Base-by-base conservation (phyloP, 345 rosid genomes). In the Schrenkiella parvula region DNA sequence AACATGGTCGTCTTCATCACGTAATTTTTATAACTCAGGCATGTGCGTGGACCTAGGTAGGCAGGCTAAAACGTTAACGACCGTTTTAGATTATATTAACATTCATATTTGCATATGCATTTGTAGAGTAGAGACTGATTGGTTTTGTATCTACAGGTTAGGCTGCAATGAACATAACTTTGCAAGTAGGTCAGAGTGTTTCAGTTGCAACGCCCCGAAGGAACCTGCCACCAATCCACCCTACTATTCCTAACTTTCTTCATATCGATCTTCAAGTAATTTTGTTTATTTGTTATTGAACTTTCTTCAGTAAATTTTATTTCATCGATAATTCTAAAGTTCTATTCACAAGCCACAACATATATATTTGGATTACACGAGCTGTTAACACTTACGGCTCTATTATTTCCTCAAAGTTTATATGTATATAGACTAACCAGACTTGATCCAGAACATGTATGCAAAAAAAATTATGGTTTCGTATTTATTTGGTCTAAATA, bases 151-250 rank as follows among this genome's bases (percentile, higher is more conserved):
- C 8, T 8, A 22, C 75, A 90, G 98, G 85, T 14, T 81, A 54
- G 97, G 92, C 4, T 93, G 97, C 80, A 88, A 91, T 19, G 92
- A 86, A 74, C 98, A 93, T 70, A 93, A 93, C 82, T 93, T 91
- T 31, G 98, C 98, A 8, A 93, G 90, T 79, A 82, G 98, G 72
- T 91, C 70, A 66, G 95, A 93, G 74, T 91, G 98, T 60, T 93
- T 89, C 80, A 81, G 88, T 71, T 93, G 98, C 90, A 89, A 84
- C 77, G 95, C 97, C 1, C 97, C 96, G 15, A 85, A 90, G 73
- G 97, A 90, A 34, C 61, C 74, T 52, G 53, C 72, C 65, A 72
- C 28, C 65, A 81, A 71, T 43, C 67, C 70, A 66, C 79, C 83
- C n/a, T 81, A 76, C 53, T 83, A 78, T 72, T 56, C 67, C 23